A percentile compares a stretch with the other conserved stretches of the same genome.
These are phyloP conservation scores for Deinandra increscens DNA, from an alignment of 129 eudicot genomes.

Conservation along the genomic window DNA sequence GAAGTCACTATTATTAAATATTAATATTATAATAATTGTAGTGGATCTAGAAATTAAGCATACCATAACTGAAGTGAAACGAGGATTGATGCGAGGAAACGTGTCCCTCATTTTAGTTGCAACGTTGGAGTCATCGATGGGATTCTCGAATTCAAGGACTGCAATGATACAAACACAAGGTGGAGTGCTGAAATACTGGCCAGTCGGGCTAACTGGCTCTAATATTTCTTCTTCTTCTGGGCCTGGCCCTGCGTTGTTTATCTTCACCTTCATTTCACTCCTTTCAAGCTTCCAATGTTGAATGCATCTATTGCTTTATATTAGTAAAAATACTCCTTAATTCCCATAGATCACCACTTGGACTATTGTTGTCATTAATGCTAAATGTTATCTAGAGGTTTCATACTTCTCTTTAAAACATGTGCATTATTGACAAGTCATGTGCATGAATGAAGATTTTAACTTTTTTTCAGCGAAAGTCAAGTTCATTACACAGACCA, in stretches of 20 bases:
- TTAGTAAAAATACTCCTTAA: no score
- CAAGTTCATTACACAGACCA: no score
- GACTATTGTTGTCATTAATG: no score
- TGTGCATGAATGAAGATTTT: no score
- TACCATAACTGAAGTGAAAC: slow-evolving; percentile 56
- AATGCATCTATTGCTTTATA: no score
- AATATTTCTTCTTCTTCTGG: slow-evolving; percentile 18
- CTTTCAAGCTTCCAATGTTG: background rate
- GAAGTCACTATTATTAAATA: no score
- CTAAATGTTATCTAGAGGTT: no score
- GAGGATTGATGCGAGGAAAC: slow-evolving; percentile 48
- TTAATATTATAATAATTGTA: background rate
- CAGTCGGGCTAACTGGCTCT: slow-evolving; percentile 58
- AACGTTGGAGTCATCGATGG: slow-evolving; percentile 42
- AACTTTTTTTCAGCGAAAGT: no score
- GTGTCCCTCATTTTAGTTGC: slow-evolving; percentile 22
- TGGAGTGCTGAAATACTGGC: slow-evolving; percentile 48
- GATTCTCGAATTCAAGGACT: slow-evolving; percentile 51
- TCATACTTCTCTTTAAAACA: no score
- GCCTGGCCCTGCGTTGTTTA: background rate
- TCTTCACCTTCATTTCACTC: slow-evolving; percentile 7
- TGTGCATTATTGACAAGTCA: no score
- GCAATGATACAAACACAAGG: slow-evolving; percentile 40
- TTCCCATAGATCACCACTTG: no score
- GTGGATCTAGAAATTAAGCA: background rate